Evolutionary conservation across 1,139 yeast genomes (phyloP), one percentile per base, ranked within the genome.

Genomic region (Zygoascus meyerae): DNA sequence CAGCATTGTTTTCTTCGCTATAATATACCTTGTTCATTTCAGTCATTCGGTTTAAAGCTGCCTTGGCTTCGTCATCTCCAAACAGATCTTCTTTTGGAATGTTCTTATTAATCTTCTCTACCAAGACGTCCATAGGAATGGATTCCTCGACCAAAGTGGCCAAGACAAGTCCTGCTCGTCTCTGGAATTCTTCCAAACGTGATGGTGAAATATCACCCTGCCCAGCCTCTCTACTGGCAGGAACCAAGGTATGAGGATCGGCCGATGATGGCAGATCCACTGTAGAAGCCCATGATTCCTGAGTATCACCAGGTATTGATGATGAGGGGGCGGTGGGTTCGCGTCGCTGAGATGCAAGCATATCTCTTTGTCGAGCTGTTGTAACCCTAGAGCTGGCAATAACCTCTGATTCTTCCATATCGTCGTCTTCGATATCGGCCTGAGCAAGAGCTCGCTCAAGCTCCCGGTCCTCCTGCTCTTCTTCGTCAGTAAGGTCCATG

Each of bases 11-110:
- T 28, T 51, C 59, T 5, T 55, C 62, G 34, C 53, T 51, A 32
- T 58, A 44, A 61, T 65, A 66, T 45, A 69, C 58, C 56, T 66
- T 66, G 51, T 66, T 66, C 35, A 60, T 60, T 5, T 61, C 69
- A 38, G 60, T 56, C 69, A 71, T 61, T 47, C 53, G 50, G 36
- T 55, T 47, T 42, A 71, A 53, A 3, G 71, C 73, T 2, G 68
- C 68, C 17, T 48, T 48, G 5, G 63, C 64, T 52, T 71, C 75
- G 12, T 56, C 56, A 12, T 52, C 55, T 4, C 61, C 49, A 51
- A 68, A 71, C 42, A 51, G 47, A 43, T 70, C 70, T 46, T 68
- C 71, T 12, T 55, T 54, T 18, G 60, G 59, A 58, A 65, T 56
- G 15, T 52, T 48, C 50, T 58, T 55, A 52, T 71, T 71, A 34